These are phyloP conservation scores for Urochloa ruziziensis DNA, from an alignment of 176 grass and related monocot genomes.

Conservation along the genomic window DNA sequence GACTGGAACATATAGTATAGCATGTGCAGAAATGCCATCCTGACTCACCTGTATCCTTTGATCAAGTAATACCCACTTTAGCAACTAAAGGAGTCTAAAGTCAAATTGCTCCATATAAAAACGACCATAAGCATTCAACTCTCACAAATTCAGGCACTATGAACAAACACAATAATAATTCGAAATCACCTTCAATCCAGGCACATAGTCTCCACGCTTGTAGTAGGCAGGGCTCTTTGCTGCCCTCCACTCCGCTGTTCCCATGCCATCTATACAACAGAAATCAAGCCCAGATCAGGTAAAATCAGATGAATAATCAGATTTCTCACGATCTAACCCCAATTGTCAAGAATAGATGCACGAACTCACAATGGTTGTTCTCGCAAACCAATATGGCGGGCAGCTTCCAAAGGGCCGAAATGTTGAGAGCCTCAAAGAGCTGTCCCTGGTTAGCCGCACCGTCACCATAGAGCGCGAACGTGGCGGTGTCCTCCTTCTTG, in stretches of 20 bases:
- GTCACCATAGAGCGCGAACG: constrained; percentile 84
- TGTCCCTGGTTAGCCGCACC: constrained; percentile 97
- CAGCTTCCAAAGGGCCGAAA: constrained; percentile 94
- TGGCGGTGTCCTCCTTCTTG: constrained; percentile 74
- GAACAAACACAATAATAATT: not conserved
- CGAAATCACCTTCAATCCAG: constrained; percentile 76
- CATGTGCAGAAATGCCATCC: not conserved
- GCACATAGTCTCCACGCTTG: constrained; percentile 96
- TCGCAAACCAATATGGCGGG: constrained; percentile 90
- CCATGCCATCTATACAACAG: constrained; percentile 77
- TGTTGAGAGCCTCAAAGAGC: constrained; percentile 98
- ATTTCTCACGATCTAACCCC: not conserved
- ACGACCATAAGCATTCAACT: not conserved
- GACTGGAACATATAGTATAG: not conserved
- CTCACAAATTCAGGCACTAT: constrained; percentile 6
- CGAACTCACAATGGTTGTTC: constrained; percentile 92
- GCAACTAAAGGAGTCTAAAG: constrained; percentile 6
- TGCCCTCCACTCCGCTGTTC: constrained; percentile 89
- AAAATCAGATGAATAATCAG: not conserved
- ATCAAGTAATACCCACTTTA: not conserved
- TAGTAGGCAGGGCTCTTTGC: constrained; percentile 89
- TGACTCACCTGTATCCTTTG: not conserved
- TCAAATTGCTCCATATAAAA: not conserved
- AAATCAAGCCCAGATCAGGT: constrained; percentile 13
- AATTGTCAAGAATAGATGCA: not conserved